Evolutionary conservation across 1,284 basidiomycete genomes (phyloP).

Genomic region (Heliocybe sulcata): DNA sequence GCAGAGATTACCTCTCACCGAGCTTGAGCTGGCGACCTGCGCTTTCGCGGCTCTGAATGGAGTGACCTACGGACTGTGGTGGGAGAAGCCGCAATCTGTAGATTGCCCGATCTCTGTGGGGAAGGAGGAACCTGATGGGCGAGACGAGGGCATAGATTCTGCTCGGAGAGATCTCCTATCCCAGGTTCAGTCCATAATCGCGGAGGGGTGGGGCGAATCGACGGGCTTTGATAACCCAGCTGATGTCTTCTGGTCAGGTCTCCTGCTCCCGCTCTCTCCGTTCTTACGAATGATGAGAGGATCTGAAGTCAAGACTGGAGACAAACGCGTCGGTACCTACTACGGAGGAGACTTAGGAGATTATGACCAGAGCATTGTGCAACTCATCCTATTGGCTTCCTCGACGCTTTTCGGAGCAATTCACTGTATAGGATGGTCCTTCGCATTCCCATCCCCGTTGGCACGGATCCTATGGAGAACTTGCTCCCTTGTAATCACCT

Average conservation of each 20-base stretch:
- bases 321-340: background rate
- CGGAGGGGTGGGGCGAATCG: too few relatives aligned
- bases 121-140: background rate
- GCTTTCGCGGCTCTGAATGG: constrained; percentile 20
- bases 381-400: background rate
- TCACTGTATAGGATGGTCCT: background rate
- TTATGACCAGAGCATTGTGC: background rate
- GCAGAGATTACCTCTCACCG: constrained; percentile 17
- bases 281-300: too few relatives aligned
- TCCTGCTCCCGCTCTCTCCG: too few relatives aligned
- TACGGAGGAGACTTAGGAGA: background rate
- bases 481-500: background rate
- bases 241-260: too few relatives aligned
- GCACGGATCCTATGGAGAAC: background rate
- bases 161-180: too few relatives aligned
- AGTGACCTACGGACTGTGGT: constrained; percentile 24
- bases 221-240: too few relatives aligned
- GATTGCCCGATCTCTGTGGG: background rate
- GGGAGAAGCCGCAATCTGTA: constrained; percentile 23
- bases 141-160: background rate
- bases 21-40: constrained; percentile 24
- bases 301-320: too few relatives aligned
- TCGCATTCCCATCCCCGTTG: background rate
- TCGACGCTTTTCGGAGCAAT: background rate
- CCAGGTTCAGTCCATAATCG: too few relatives aligned